Base-by-base conservation (phyloP, 1,139 yeast genomes). In the Nakaseomyces delphensis region DNA sequence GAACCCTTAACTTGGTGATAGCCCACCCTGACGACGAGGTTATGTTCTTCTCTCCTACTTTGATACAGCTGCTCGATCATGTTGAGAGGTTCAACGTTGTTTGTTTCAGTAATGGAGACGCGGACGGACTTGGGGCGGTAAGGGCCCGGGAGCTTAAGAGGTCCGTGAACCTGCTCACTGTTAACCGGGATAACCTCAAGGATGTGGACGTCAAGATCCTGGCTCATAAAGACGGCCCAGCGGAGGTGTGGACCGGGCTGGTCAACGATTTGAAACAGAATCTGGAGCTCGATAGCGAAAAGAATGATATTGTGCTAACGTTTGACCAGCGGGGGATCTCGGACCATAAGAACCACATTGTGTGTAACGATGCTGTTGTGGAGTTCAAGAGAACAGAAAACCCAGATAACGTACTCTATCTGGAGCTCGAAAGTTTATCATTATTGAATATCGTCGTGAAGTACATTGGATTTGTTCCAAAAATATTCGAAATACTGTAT, bases 1-100 rank as follows among this genome's bases (percentile, higher is more conserved):
- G 40, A 6, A 24, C 28, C 8, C 14, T 40, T n/a, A 40, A 29
- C 16, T 23, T 84, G 39, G 68, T 91, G 15, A 80, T 87, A 35
- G 96, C 96, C 1, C 99, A 93, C 62, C 99, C 99, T 0, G 99
- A 93, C 62, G 99, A 93, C 60, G 99, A 93, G 63, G 91, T 87
- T 44, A 93, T 93, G 98, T 93, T 93, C 64, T 93, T 91, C 57
- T 77, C 89, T 0, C 98, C 98, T 0, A 71, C 94, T 0, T 38
- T 60, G 23, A 38, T 57, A 27, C 55, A 57, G 33, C 43, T 60
- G 32, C 11, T 27, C 9, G 35, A 29, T 11, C 23, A 36, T 29
- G 21, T 39, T 14, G 42, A 55, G 10, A 41, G 41, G 4, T 66
- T 86, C 18, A 68, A 74, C 38, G 59, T 89, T 13, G 57, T 87